Percentiles rank a stretch among this genome's conserved stretches.
phyloP scores from a whole-genome alignment of 176 grass and related monocot species.

The Miscanthus lutarioriparius region DNA sequence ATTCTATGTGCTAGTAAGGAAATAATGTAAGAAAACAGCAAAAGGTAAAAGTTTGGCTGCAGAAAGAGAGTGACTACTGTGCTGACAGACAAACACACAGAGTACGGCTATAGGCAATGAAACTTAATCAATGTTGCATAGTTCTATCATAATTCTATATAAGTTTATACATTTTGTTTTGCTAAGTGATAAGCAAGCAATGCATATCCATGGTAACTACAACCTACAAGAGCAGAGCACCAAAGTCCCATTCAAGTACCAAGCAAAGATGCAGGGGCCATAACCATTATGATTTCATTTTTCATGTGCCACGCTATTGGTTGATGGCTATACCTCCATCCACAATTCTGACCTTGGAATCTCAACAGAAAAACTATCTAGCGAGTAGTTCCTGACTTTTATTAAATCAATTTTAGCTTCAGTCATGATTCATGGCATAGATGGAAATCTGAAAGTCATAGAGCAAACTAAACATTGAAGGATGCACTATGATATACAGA shows the following conservation, averaged over 20 bases:
- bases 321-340: background rate
- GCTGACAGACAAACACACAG: background rate
- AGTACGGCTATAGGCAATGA: background rate
- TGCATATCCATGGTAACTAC: background rate
- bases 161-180: background rate
- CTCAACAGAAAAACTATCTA: background rate
- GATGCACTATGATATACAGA: background rate
- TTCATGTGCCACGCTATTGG: background rate
- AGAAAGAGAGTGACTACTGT: background rate
- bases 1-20: background rate
- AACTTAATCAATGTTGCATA: background rate
- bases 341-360: conserved; percentile 3
- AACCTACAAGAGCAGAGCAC: background rate
- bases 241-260: background rate
- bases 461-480: background rate
- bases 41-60: conserved; percentile 8
- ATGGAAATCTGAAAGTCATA: background rate
- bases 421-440: background rate
- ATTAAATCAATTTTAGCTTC: conserved; percentile 8
- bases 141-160: background rate
- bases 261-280: background rate
- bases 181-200: background rate
- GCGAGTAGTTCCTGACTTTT: background rate
- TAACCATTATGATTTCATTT: background rate
- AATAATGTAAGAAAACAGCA: background rate